Base-by-base conservation (phyloP, 2,329 filamentous ascomycete species). In the Alternaria viburni region DNA sequence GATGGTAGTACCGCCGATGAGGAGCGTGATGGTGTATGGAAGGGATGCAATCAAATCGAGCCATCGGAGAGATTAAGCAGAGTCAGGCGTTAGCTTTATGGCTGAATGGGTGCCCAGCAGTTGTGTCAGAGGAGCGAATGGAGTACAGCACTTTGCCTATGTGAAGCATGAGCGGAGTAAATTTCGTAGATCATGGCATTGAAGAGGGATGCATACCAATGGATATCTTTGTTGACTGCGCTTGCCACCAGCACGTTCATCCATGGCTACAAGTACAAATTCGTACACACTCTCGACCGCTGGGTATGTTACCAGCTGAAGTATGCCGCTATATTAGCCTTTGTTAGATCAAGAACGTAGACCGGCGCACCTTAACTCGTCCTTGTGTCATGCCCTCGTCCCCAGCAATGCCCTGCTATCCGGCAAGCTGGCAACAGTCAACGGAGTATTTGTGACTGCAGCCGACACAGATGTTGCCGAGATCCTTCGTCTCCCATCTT, bases 401-500 rank as follows among this genome's bases (percentile, higher is more conserved):
- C 15, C 23, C 10, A 13, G 15, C 55, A 11, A 13, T 10, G 25
- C 1, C 10, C 1, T 23, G 23, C 50, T 59, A 65, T 17, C 51
- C 46, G 25, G 50, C 57, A 11, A 68, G 58, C 21, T 32, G 49
- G 32, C 66, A 68, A 21, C 66, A 68, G 8, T 55, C 54, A n/a
- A 69, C 41, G 3, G 19, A 47, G 30, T 67, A 67, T 13, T 25
- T 36, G 55, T 69, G 64, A 44, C 57, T 57, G 45, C 68, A 69
- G 13, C 64, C 68, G 12, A 67, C 56, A 50, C 66, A 70, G 9
- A 64, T 25, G 19, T 66, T 28, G 6, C 68, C 61, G 43, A 69
- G 25, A 49, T 70, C 58, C 41, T 61, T 62, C 28, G 59, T 66
- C 49, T 60, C 25, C 66, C 66, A 70, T 26, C 44, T 56, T 45